Conservation (phyloP, 2,329 filamentous ascomycete species). For the Capronia americana region DNA sequence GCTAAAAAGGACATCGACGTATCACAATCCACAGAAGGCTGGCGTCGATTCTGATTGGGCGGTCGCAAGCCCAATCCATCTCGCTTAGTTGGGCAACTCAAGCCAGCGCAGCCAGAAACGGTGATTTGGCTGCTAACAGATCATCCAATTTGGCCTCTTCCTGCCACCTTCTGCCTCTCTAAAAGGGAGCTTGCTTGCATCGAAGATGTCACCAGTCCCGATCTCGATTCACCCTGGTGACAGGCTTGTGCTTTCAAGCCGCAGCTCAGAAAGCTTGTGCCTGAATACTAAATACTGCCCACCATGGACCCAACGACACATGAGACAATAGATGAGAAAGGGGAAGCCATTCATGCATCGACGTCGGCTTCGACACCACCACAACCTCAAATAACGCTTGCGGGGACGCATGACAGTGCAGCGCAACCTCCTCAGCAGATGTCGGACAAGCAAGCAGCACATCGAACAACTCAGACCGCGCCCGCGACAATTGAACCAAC, state of each 20-base stretch:
- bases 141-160: constrained; percentile 7
- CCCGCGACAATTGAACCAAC: neutral
- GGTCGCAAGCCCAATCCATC: neutral
- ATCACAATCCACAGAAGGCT: neutral
- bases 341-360: constrained; percentile 1
- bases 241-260: neutral
- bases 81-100: neutral
- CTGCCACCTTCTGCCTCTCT: constrained; percentile 5
- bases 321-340: constrained; percentile 14
- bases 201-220: neutral
- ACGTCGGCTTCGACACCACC: neutral
- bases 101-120: constrained; percentile 8
- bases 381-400: neutral
- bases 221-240: neutral
- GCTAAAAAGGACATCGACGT: neutral
- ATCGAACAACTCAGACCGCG: neutral
- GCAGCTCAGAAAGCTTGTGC: neutral
- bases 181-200: constrained; percentile 1
- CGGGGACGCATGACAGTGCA: neutral
- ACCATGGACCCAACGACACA: neutral
- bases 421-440: constrained; percentile 10
- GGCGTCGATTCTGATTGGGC: neutral
- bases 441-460: neutral
- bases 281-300: neutral
- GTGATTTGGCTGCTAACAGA: neutral